These are phyloP conservation scores for Neoboletus brunneissimus DNA, from an alignment of 768 basidiomycete genomes.

Conservation along the genomic window DNA sequence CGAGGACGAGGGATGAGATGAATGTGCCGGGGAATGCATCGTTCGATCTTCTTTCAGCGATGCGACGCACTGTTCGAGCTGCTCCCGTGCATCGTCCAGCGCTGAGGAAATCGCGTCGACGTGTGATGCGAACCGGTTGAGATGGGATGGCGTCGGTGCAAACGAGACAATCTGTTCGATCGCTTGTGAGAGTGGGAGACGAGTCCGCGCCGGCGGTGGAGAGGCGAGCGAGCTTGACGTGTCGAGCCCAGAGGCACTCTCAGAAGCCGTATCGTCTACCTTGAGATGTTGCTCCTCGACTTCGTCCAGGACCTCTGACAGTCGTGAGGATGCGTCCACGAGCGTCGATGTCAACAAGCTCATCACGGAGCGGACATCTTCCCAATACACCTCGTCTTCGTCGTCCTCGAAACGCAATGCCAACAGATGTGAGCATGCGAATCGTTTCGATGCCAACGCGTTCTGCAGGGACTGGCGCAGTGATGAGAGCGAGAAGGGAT, in stretches of 20 bases:
- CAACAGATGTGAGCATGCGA: slow-evolving; percentile 75
- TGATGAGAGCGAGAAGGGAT: slow-evolving; percentile 65
- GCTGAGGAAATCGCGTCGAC: slow-evolving; percentile 67
- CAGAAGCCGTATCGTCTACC: slow-evolving; percentile 44
- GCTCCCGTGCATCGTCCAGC: slow-evolving; percentile 66
- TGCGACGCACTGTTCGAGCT: slow-evolving; percentile 61
- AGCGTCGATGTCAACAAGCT: slow-evolving; percentile 64
- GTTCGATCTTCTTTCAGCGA: slow-evolving; percentile 45
- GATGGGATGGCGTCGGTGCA: slow-evolving; percentile 69
- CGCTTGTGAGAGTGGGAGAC: slow-evolving; percentile 12
- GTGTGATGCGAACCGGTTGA: slow-evolving; percentile 70
- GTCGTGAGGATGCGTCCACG: slow-evolving; percentile 57
- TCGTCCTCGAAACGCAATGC: slow-evolving; percentile 74
- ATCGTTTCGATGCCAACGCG: slow-evolving; percentile 71
- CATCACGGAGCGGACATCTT: slow-evolving; percentile 77
- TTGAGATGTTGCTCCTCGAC: slow-evolving; percentile 50
- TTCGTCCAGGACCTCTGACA: slow-evolving; percentile 62
- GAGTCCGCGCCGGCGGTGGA: slow-evolving; percentile 15
- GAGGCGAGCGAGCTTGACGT: slow-evolving; percentile 18
- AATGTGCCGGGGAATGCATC: slow-evolving; percentile 18
- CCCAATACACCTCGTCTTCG: slow-evolving; percentile 80
- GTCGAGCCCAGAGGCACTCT: slow-evolving; percentile 11
- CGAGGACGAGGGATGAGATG: slow-evolving; percentile 20
- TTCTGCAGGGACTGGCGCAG: slow-evolving; percentile 59
- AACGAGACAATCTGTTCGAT: slow-evolving; percentile 43